Base-by-base conservation (phyloP, 2,329 filamentous ascomycete genomes). In the Monosporascus sp. region DNA sequence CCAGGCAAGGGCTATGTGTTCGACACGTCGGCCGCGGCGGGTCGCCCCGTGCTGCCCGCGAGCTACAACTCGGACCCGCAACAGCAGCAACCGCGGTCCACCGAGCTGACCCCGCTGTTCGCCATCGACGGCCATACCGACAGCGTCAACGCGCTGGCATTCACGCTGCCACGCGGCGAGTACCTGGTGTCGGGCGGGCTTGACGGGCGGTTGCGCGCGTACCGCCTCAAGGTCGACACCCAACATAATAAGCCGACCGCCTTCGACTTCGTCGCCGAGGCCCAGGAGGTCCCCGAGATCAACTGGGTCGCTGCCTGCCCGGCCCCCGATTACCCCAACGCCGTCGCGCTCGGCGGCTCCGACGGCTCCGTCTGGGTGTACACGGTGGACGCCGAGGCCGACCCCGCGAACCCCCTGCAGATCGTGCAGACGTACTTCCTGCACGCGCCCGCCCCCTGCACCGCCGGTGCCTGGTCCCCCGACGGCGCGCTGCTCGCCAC, bases 311-410 rank as follows among this genome's bases (percentile, higher is more conserved):
- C 78, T 1, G 74, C 91, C 0, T 96, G 89, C 67, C 91, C 92
- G 1, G 78, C 86, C 56, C 71, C 84, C 14, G 74, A 78, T 6
- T 84, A 89, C 67, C 82, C 87, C 56, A 95, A 97, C 73, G 85
- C 90, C 8, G 68, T 99, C 57, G 94, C 94, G 0, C 75, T 99
- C 7, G 94, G 94, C 53, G 91, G 91, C 37, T 88, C 82, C 37
- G 92, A 99, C 68, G 94, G 94, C 52, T 92, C 87, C 50, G 91
- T 97, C 43, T 99, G 94, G 94, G 88, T 99, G 9, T 96, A 97
- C 74, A 86, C 85, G n/a, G 80, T 97, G 65, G 87, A 92, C 69
- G 75, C 81, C 31, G 31, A 35, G 11, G 77, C 77, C 51, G 85
- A 89, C 58, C 44, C 71, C 37, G 72, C 72, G 49, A 77, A 75